Percentiles rank a stretch among this genome's conserved stretches.
Evolutionary conservation across 2,329 filamentous ascomycete species (phyloP).

Genomic region (Plenodomus biglobosus): DNA sequence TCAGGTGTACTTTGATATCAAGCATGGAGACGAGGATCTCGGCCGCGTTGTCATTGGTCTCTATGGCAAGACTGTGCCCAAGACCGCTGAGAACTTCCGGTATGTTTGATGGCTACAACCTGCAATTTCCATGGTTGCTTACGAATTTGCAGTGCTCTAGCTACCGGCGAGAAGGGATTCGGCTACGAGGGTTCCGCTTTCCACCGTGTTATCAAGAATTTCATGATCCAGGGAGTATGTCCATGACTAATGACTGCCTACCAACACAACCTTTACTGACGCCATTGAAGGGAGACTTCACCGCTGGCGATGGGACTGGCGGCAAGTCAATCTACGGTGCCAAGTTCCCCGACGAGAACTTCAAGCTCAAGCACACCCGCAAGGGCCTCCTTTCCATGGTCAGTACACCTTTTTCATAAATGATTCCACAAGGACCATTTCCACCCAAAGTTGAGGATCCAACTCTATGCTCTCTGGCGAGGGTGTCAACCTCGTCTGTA

Average conservation of each 20-base stretch:
- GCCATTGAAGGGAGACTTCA: conserved; percentile 73
- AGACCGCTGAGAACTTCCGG: conserved; percentile 69
- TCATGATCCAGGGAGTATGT: conserved; percentile 80
- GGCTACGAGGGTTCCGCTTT: conserved; percentile 80
- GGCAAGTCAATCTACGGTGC: conserved; percentile 87
- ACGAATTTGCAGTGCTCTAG: conserved; percentile 65
- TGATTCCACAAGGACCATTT: no score
- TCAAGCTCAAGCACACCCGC: conserved; percentile 90
- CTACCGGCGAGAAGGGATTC: conserved; percentile 83
- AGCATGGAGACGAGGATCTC: conserved; percentile 71
- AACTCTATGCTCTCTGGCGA: no score
- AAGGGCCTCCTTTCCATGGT: conserved; percentile 72
- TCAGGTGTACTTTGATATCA: conserved; percentile 79
- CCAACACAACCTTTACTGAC: no score
- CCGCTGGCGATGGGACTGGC: conserved; percentile 76
- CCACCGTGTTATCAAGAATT: conserved; percentile 87
- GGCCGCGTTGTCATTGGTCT: conserved; percentile 80
- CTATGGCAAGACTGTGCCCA: conserved; percentile 83
- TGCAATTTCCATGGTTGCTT: no score
- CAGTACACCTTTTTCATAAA: no score
- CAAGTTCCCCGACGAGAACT: conserved; percentile 88
- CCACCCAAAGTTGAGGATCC: no score
- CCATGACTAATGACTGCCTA: background rate
- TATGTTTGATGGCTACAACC: conserved; percentile 19
- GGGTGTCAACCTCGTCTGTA: no score